Evolutionary conservation across 139 green algal species (phyloP), one percentile per base, ranked within the genome.

Genomic region (Trebouxia sp.): DNA sequence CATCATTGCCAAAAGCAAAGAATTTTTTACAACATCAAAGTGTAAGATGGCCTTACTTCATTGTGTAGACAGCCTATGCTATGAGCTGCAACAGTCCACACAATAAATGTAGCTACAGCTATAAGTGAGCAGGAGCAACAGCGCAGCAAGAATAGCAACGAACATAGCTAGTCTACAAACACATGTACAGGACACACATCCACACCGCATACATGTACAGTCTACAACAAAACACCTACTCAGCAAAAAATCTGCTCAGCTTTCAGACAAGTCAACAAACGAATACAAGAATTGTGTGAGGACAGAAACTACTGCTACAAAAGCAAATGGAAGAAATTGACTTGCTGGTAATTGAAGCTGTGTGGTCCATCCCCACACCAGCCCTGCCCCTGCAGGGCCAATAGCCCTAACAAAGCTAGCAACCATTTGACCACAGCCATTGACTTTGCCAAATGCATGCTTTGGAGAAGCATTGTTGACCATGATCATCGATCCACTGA

Each of bases 401-500:
- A 79, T 62, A 6, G 72, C 72, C 50, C 91, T 82, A 24, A 93
- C 88, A 28, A 89, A 69, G 15, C 82, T 83, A 1, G 90, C 91
- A 35, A 94, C 50, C 7, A 88, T 90, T 67, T 94, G 90, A 1
- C 91, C 91, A 9, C 87, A 79, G 14, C 92, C 91, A 70, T 95
- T 95, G 11, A 94, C 89, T 12, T 79, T 58, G 4, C 90, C 90
- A 39, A 95, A 72, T 41, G 83, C 75, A 17, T 82, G 70, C 3
- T 67, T 78, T 2, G 72, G 76, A 11, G 85, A 83, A 14, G 85
- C 78, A 17, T 82, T 65, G 50, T 93, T 93, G 20, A 93, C 89
- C 6, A 89, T 39, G 37, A 94, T 90, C 72, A 93, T 90, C 47
- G 87, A 81, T 15, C 80, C 78, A 5, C 87, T 94, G 84, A 92